Conservation (phyloP, 345 rosid species). For the Eucalyptus regnans region DNA sequence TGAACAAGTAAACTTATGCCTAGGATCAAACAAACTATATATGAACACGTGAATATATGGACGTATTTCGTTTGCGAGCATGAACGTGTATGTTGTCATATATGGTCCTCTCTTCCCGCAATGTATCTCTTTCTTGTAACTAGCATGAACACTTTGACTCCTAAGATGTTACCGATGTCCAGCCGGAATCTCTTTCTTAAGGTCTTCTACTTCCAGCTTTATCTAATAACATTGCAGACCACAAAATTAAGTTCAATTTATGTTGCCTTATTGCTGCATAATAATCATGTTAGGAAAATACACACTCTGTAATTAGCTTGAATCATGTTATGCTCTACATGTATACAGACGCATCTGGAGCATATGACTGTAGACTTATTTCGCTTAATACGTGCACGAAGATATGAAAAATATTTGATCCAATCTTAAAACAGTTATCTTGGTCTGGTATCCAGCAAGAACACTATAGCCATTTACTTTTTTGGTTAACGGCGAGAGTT, state of each 20-base stretch:
- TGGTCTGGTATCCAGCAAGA: not conserved
- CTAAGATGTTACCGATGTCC: not conserved
- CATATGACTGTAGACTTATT: not conserved
- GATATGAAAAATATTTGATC: not conserved
- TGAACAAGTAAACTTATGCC: not conserved
- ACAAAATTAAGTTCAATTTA: not conserved
- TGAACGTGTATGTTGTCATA: not conserved
- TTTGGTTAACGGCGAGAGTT: not conserved
- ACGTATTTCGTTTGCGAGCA: not conserved
- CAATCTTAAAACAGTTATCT: not conserved
- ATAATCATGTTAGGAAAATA: not conserved
- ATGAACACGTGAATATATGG: not conserved
- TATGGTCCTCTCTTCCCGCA: not conserved
- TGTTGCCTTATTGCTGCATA: not conserved
- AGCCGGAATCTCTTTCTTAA: not conserved
- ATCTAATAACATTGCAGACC: not conserved
- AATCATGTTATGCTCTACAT: not conserved
- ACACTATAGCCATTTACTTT: not conserved
- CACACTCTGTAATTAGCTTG: not conserved
- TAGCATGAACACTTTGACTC: not conserved
- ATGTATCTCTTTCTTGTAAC: not conserved
- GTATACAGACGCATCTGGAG: not conserved
- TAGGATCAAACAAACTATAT: not conserved
- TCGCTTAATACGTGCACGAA: not conserved
- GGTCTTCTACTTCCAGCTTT: not conserved